Evolutionary conservation across 495 filamentous ascomycete genomes (phyloP).

Genomic region (Terfezia boudieri): DNA sequence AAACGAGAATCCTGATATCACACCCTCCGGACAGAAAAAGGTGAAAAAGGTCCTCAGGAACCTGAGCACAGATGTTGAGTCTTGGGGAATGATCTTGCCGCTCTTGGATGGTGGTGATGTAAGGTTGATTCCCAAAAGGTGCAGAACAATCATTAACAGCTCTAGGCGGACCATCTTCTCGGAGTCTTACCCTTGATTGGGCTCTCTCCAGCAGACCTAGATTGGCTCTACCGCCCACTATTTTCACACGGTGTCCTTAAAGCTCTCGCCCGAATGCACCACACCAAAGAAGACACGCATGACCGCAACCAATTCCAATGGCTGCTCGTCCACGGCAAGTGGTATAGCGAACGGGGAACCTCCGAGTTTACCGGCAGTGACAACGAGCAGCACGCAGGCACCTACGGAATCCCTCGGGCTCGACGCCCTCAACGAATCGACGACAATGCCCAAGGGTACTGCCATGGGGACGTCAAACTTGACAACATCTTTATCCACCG

Average conservation of each 20-base stretch:
- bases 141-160: not conserved
- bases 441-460: not conserved
- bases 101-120: not conserved
- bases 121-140: not conserved
- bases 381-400: not conserved
- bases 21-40: too few relatives aligned
- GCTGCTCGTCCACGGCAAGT: not conserved
- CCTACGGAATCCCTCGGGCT: not conserved
- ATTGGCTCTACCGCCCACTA: slow-evolving; percentile 3
- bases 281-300: not conserved
- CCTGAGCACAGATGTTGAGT: not conserved
- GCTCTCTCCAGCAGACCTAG: not conserved
- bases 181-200: not conserved
- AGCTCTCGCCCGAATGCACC: slow-evolving; percentile 1
- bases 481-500: slow-evolving; percentile 3
- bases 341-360: not conserved
- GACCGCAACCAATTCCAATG: not conserved
- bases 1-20: too few relatives aligned
- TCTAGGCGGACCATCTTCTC: not conserved
- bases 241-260: not conserved
- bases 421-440: not conserved
- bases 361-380: not conserved
- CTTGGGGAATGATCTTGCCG: not conserved
- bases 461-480: slow-evolving; percentile 3
- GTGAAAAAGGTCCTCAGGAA: not conserved